Percentiles rank a stretch among this genome's conserved stretches.
Conservation (phyloP, 805 yeast species). For the Ogataea pignaliae region DNA sequence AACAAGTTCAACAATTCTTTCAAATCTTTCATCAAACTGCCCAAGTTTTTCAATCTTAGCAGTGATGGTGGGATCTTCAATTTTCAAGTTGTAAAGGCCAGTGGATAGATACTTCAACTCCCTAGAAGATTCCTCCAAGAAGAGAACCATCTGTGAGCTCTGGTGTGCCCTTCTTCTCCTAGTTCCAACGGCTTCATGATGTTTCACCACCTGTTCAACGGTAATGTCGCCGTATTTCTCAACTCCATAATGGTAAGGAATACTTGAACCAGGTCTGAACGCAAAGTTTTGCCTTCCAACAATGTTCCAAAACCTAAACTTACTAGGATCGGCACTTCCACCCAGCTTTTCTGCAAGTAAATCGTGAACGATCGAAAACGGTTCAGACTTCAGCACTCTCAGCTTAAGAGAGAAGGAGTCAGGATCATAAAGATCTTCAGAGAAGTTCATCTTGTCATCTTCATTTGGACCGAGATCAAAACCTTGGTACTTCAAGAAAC, state of each 20-base stretch:
- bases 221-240: slow-evolving; percentile 31
- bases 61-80: slow-evolving; percentile 5
- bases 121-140: slow-evolving; percentile 55
- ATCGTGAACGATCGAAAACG: slow-evolving; percentile 46
- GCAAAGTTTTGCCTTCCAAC: slow-evolving; percentile 69
- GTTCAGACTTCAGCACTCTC: slow-evolving; percentile 53
- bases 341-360: slow-evolving; percentile 44
- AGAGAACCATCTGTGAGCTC: slow-evolving; percentile 47
- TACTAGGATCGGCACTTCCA: slow-evolving; percentile 22
- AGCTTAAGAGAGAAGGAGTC: slow-evolving; percentile 45
- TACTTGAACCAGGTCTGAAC: slow-evolving; percentile 50
- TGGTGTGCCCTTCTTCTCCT: slow-evolving; percentile 38
- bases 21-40: slow-evolving; percentile 9
- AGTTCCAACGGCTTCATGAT: slow-evolving; percentile 20
- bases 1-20: slow-evolving; percentile 6
- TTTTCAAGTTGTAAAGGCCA: slow-evolving; percentile 12
- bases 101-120: slow-evolving; percentile 34
- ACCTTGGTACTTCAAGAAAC: slow-evolving; percentile 60
- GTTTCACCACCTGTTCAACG: slow-evolving; percentile 48
- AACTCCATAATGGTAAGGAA: slow-evolving; percentile 27
- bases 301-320: slow-evolving; percentile 60
- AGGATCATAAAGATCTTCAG: slow-evolving; percentile 44
- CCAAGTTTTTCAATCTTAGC: not conserved
- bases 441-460: slow-evolving; percentile 37
- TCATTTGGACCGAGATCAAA: slow-evolving; percentile 75